Evolutionary conservation across 139 green algal genomes (phyloP).

Genomic region (Asterochloris erici): DNA sequence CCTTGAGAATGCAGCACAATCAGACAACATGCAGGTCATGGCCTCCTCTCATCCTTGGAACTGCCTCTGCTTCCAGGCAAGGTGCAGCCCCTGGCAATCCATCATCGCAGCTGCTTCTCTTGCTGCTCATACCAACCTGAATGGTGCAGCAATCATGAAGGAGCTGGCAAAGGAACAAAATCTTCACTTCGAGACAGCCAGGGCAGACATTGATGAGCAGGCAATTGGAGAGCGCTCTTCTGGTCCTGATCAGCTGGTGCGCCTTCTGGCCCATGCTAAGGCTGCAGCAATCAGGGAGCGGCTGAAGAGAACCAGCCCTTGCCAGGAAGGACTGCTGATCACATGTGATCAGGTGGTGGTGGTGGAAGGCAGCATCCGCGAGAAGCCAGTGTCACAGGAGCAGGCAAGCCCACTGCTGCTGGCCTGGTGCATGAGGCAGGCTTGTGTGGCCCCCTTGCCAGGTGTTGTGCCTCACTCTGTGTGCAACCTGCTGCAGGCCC

Average conservation of each 20-base stretch:
- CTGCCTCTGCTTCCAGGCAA: too few species aligned
- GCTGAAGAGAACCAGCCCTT: background rate
- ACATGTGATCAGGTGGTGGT: slow-evolving; percentile 84
- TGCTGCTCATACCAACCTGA: too few species aligned
- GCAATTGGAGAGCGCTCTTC: slow-evolving; percentile 48
- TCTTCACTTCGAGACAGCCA: background rate
- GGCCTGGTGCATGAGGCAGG: slow-evolving; percentile 42
- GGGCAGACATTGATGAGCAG: slow-evolving; percentile 83
- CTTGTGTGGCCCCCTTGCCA: background rate
- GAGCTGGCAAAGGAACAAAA: slow-evolving; percentile 3
- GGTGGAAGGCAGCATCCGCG: slow-evolving; percentile 60
- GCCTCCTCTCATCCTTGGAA: too few species aligned
- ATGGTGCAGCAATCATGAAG: slow-evolving; percentile 11
- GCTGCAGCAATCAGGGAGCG: slow-evolving; percentile 49
- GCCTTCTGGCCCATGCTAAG: slow-evolving; percentile 68
- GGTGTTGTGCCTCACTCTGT: background rate
- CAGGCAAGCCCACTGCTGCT: slow-evolving; percentile 41
- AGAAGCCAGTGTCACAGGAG: slow-evolving; percentile 66
- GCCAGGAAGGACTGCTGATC: slow-evolving; percentile 40
- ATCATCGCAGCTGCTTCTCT: too few species aligned
- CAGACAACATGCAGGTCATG: too few species aligned
- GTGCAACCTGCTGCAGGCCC: slow-evolving; percentile 24
- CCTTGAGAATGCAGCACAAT: too few species aligned
- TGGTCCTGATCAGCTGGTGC: slow-evolving; percentile 58
- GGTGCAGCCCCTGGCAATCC: too few species aligned